Evolutionary conservation across 371 early-diverging fungal genomes (phyloP), one percentile per base, ranked within the genome.

Genomic region (Mucor circinelloides): DNA sequence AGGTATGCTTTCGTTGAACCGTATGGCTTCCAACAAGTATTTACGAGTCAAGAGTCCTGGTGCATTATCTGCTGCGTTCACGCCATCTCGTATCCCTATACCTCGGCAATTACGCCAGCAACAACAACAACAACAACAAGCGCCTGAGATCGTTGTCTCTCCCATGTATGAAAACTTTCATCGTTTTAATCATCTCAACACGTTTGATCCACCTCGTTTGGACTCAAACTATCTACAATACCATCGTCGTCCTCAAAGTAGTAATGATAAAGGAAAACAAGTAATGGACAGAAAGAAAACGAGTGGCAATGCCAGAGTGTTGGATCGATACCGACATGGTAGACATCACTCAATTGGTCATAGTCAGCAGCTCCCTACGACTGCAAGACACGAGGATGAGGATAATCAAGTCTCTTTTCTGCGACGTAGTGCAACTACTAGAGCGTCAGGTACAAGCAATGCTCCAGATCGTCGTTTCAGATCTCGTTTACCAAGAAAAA

Each of bases 401-500:
- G 46, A 60, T 25, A 15, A 21, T 17, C 17, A 5, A 19, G 28
- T 50, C 5, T 30, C 59, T 0, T 69, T 52, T 55, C 28, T 68
- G 23, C 58, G 57, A 21, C 59, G 60, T 17, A 67, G 58, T 38
- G 48, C 31, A 9, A 67, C 31, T 5, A 44, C 70, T 10, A 42
- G 65, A 42, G 52, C 27, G 2, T 52, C 52, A 15, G 23, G 21
- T 10, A 25, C 52, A 25, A 27, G 6, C 12, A 27, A 27, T 15
- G 36, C 61, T 13, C 23, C 42, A 1, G 40, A 60, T 44, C 55
- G 28, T 17, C 55, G 69, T 6, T 81, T 80, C 32, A 70, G 83
- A 8, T 78, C 77, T 7, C 73, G 76, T 23, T 60, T 80, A 8
- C 83, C 80, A 10, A 72, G 83, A 6, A 85, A 85, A 40, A 82